Percentiles rank a stretch among this genome's conserved stretches.
Conservation (phyloP, 2,329 filamentous ascomycete genomes). For the Fusarium albidum region DNA sequence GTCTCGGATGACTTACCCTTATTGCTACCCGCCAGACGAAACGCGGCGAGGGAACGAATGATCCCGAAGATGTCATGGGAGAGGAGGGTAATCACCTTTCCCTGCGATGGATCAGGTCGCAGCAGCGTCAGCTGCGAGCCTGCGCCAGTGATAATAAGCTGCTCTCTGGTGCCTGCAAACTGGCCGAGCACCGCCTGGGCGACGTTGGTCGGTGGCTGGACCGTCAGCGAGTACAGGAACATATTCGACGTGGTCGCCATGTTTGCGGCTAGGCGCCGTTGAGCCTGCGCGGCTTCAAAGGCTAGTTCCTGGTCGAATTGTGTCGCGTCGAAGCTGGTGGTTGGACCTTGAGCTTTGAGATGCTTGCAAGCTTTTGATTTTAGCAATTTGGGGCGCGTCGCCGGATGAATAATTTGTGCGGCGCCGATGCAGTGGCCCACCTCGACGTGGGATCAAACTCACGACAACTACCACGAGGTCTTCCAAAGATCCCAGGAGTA, state of each 20-base stretch:
- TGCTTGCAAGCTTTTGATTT: conserved; percentile 40
- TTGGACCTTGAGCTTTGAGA: conserved; percentile 33
- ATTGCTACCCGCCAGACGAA: conserved; percentile 89
- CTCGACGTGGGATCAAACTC: conserved; percentile 39
- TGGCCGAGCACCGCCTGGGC: conserved; percentile 93
- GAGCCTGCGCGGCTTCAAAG: conserved; percentile 57
- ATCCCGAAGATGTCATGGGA: conserved; percentile 98
- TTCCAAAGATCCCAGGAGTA: conserved; percentile 26
- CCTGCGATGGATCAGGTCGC: conserved; percentile 83
- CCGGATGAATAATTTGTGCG: conserved; percentile 49
- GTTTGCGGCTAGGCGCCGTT: conserved; percentile 58
- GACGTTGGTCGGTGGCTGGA: conserved; percentile 89
- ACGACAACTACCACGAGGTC: conserved; percentile 28
- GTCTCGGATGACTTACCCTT: conserved; percentile 79
- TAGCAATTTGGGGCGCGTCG: conserved; percentile 42
- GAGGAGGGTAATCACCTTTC: conserved; percentile 84
- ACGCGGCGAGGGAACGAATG: conserved; percentile 86
- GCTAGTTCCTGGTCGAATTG: conserved; percentile 39
- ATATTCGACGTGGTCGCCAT: conserved; percentile 99
- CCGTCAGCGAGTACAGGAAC: conserved; percentile 97
- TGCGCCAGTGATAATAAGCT: conserved; percentile 94
- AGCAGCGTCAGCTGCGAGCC: conserved; percentile 90
- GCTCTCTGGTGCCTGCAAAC: conserved; percentile 95
- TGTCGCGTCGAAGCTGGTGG: conserved; percentile 38
- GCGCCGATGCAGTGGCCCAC: conserved; percentile 39